Evolutionary conservation across 2,329 filamentous ascomycete genomes (phyloP).

Genomic region (Xylariaceae sp.): DNA sequence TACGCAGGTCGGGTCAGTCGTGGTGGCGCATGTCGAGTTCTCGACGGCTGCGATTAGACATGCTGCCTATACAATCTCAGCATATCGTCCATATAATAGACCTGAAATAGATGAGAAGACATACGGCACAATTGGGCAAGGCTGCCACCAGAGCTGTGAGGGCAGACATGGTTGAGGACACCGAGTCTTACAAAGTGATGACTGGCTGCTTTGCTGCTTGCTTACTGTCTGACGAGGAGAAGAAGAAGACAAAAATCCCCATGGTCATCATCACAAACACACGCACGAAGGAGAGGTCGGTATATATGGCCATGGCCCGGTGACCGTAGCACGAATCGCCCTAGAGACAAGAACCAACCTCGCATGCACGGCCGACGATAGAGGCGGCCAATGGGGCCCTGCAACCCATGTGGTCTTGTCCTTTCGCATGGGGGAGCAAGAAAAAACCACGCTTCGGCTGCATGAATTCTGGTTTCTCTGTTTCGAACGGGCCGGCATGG

Average conservation of each 20-base stretch:
- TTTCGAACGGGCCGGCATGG: not conserved
- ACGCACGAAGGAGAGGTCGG: no score
- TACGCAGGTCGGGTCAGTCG: slow-evolving; percentile 22
- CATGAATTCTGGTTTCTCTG: not conserved
- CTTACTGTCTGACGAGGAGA: not conserved
- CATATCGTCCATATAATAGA: no score
- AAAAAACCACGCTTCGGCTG: not conserved
- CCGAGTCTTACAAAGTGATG: not conserved
- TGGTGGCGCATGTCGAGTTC: slow-evolving; percentile 16
- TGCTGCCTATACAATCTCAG: not conserved
- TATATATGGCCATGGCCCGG: no score
- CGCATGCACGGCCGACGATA: not conserved
- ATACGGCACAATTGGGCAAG: slow-evolving; percentile 3
- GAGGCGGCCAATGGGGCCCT: not conserved
- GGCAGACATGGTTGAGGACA: not conserved
- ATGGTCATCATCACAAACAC: not conserved
- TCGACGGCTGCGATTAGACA: slow-evolving; percentile 10
- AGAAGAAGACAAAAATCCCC: not conserved
- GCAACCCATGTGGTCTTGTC: no score
- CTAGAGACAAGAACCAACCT: no score
- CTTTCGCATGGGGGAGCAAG: not conserved
- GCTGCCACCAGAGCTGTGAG: not conserved
- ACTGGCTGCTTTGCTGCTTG: not conserved
- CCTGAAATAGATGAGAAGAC: not conserved
- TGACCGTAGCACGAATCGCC: no score